Conservation (phyloP, 176 grass and related monocot genomes). For the Leersia perrieri region DNA sequence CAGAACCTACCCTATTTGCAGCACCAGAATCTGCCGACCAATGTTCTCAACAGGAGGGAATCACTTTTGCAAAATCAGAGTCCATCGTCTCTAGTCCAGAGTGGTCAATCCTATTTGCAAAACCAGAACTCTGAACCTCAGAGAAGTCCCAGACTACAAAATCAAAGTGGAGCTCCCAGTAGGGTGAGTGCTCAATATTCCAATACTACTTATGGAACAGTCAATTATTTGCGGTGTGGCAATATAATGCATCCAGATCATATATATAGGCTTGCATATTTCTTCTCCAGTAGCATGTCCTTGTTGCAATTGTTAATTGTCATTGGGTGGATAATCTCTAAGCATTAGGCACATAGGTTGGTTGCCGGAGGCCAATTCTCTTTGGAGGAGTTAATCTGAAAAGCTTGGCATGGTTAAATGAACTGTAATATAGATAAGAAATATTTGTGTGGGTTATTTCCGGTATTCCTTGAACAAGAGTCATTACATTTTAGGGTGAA, state of each 20-base stretch:
- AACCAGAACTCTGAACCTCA: conserved; percentile 21
- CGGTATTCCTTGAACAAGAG: too few relatives aligned
- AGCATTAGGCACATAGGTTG: not conserved
- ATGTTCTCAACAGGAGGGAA: not conserved
- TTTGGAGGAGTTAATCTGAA: not conserved
- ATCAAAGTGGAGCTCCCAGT: conserved; percentile 32
- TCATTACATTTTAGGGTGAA: not conserved
- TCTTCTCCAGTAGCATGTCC: not conserved
- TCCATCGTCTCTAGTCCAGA: not conserved
- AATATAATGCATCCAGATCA: not conserved
- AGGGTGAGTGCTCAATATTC: conserved; percentile 38
- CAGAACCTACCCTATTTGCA: not conserved
- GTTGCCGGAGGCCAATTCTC: not conserved
- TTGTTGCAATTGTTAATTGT: not conserved
- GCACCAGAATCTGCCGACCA: not conserved
- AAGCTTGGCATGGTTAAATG: not conserved
- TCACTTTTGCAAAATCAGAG: not conserved
- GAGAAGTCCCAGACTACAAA: conserved; percentile 40
- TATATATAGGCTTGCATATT: not conserved
- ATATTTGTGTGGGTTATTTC: not conserved
- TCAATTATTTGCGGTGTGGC: not conserved
- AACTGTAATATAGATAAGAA: too few relatives aligned
- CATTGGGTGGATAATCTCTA: not conserved
- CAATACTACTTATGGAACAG: not conserved
- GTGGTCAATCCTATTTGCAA: not conserved